These are phyloP conservation scores for Trametes cingulata DNA, from an alignment of 768 basidiomycete genomes.

Conservation along the genomic window DNA sequence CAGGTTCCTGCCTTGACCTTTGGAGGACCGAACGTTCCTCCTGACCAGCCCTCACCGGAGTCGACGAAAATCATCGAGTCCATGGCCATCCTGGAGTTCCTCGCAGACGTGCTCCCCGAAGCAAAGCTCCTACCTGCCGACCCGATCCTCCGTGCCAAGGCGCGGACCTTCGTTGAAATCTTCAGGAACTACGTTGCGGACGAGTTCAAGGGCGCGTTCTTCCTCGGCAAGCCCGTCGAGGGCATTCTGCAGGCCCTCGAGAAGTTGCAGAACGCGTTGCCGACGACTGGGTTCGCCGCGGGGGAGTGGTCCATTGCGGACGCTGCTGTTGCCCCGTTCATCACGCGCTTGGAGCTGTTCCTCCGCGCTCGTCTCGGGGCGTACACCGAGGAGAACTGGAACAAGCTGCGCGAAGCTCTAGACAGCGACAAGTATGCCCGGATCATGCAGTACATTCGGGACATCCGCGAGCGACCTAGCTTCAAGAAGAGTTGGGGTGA, in stretches of 20 bases:
- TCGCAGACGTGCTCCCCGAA: conserved; percentile 57
- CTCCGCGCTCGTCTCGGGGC: conserved; percentile 52
- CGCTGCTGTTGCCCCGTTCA: conserved; percentile 59
- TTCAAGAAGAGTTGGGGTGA: conserved; percentile 51
- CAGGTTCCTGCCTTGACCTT: conserved; percentile 61
- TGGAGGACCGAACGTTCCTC: conserved; percentile 56
- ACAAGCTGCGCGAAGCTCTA: conserved; percentile 43
- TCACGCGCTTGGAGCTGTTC: conserved; percentile 47
- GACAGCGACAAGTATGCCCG: conserved; percentile 47
- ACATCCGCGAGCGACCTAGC: conserved; percentile 51
- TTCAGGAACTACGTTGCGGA: conserved; percentile 44
- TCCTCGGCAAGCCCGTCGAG: conserved; percentile 46
- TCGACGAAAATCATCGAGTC: conserved; percentile 64
- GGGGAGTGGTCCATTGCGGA: conserved; percentile 60
- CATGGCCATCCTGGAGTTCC: conserved; percentile 61
- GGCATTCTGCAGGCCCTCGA: conserved; percentile 45
- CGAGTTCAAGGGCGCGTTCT: conserved; percentile 38
- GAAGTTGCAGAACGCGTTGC: conserved; percentile 49
- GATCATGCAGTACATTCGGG: conserved; percentile 47
- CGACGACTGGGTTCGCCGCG: conserved; percentile 44
- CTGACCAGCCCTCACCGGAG: conserved; percentile 56
- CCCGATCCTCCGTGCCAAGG: conserved; percentile 55
- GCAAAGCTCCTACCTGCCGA: conserved; percentile 53
- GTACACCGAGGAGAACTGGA: conserved; percentile 50
- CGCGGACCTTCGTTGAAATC: conserved; percentile 60